A percentile compares a stretch with the other conserved stretches of the same genome.
phyloP scores from a whole-genome alignment of 2,329 filamentous ascomycete species.

The Xylariaceae sp. region DNA sequence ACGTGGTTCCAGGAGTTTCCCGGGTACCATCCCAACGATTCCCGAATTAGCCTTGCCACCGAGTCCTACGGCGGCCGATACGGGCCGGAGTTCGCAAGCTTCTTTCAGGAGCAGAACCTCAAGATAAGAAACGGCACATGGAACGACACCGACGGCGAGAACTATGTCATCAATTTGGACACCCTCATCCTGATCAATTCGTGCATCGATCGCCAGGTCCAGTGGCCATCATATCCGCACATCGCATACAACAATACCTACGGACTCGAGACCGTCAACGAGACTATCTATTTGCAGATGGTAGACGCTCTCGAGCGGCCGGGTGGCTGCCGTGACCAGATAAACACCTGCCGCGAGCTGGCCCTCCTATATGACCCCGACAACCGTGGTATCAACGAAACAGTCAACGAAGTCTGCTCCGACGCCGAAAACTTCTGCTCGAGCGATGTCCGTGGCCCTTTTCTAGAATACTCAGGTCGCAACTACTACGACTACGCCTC shows the following conservation, averaged over 20 bases:
- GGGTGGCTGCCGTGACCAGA: conserved; percentile 56
- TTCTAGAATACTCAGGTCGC: conserved; percentile 38
- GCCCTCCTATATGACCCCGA: conserved; percentile 52
- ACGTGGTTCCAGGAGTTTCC: conserved; percentile 58
- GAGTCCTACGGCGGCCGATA: conserved; percentile 42
- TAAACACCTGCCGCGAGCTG: conserved; percentile 52
- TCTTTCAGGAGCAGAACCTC: conserved; percentile 38
- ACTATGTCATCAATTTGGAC: conserved; percentile 35
- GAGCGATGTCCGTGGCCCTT: conserved; percentile 28
- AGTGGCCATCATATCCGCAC: conserved; percentile 47
- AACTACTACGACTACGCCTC: conserved; percentile 63
- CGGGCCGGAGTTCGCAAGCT: conserved; percentile 36
- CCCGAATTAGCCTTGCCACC: conserved; percentile 49
- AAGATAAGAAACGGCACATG: conserved; percentile 38
- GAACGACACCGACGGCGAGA: conserved; percentile 32
- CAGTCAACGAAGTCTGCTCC: conserved; percentile 48
- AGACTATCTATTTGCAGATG: conserved; percentile 35
- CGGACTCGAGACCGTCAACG: conserved; percentile 33
- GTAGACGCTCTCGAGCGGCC: conserved; percentile 35
- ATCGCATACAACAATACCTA: conserved; percentile 49
- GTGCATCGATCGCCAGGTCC: conserved; percentile 52
- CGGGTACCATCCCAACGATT: conserved; percentile 59
- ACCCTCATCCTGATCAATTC: conserved; percentile 60
- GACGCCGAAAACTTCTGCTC: conserved; percentile 32
- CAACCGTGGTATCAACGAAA: conserved; percentile 47